Conservation (phyloP, 2,329 filamentous ascomycete species). For the Fusarium guadeloupense region DNA sequence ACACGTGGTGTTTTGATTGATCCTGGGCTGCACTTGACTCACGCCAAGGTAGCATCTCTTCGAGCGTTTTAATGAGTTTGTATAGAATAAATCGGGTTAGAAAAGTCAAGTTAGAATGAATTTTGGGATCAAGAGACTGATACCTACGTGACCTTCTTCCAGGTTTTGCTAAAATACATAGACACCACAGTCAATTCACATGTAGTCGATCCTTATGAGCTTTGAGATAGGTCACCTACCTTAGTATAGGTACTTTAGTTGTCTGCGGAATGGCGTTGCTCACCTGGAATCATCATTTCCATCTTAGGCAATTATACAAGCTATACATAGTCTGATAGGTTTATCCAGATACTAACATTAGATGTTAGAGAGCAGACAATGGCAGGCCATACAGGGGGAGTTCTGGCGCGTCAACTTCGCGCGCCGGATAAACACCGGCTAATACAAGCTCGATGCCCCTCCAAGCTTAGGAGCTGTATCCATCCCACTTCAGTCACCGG, state of each 20-base stretch:
- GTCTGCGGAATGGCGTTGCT: too few relatives aligned
- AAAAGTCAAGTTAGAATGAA: too few relatives aligned
- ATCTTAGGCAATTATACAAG: too few relatives aligned
- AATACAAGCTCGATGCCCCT: slow-evolving; percentile 38
- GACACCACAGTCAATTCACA: not conserved
- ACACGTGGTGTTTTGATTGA: slow-evolving; percentile 3
- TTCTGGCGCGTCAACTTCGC: slow-evolving; percentile 15
- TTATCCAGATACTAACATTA: too few relatives aligned
- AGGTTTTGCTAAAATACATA: not conserved
- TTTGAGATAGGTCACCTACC: too few relatives aligned
- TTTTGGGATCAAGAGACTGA: not conserved
- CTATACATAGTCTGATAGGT: too few relatives aligned
- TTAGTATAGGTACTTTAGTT: too few relatives aligned
- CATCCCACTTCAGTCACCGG: slow-evolving; percentile 27
- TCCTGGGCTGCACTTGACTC: slow-evolving; percentile 16
- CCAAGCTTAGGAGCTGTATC: slow-evolving; percentile 37
- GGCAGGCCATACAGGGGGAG: too few relatives aligned
- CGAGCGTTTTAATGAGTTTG: slow-evolving; percentile 7
- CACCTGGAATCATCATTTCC: too few relatives aligned
- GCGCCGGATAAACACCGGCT: slow-evolving; percentile 40
- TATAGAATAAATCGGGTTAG: not conserved
- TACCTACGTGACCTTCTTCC: not conserved
- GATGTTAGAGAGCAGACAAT: too few relatives aligned
- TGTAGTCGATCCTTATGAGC: not conserved
- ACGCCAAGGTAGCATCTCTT: slow-evolving; percentile 9